phyloP scores from a whole-genome alignment of 306 rosid species.

The Rubus idaeus region DNA sequence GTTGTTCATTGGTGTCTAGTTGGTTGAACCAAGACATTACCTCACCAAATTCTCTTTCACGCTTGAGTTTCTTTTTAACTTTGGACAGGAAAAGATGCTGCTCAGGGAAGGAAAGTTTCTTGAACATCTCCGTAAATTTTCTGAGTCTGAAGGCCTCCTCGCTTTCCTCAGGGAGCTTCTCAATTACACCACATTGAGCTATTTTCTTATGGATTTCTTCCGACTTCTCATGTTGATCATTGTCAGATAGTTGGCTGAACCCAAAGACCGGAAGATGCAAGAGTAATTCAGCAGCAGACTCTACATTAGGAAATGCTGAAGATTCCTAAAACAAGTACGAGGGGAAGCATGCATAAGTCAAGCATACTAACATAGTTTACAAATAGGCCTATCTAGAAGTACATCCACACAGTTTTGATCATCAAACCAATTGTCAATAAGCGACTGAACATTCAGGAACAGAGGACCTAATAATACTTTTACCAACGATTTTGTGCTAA shows the following conservation, averaged over 20 bases:
- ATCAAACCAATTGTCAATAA: too few species aligned
- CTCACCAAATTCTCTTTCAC: neutral
- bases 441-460: too few species aligned
- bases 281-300: neutral
- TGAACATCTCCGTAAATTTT: conserved; percentile 2
- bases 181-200: neutral
- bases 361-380: too few species aligned
- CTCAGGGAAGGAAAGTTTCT: conserved; percentile 4
- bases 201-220: neutral
- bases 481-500: too few species aligned
- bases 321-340: too few species aligned
- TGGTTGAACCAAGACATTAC: neutral
- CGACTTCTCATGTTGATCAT: neutral
- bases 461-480: too few species aligned
- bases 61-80: neutral
- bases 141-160: neutral
- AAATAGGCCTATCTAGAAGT: too few species aligned
- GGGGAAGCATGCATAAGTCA: too few species aligned
- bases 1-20: neutral
- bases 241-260: neutral
- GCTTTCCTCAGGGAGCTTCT: neutral
- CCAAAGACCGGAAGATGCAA: neutral
- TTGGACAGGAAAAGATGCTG: neutral
- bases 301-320: too few species aligned
- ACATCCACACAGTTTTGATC: too few species aligned